Evolutionary conservation across 106 monocot species (phyloP).

Genomic region (Iris macrosiphon): DNA sequence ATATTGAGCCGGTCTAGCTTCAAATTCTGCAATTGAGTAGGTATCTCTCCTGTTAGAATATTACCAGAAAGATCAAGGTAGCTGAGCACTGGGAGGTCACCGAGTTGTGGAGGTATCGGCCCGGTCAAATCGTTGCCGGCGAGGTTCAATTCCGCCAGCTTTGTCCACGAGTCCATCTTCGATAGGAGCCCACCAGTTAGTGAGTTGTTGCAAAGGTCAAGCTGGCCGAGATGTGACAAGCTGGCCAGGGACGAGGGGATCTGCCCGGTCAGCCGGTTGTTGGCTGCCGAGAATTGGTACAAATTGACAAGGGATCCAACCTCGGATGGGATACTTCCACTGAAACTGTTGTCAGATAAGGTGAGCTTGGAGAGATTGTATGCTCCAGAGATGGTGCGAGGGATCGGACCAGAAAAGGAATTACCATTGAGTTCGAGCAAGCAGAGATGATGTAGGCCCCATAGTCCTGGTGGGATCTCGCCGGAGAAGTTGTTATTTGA

Average conservation of each 20-base stretch:
- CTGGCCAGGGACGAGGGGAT: constrained; percentile 38
- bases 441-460: constrained; percentile 31
- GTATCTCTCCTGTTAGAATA: constrained; percentile 37
- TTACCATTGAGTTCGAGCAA: constrained; percentile 32
- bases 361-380: constrained; percentile 31
- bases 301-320: constrained; percentile 28
- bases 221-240: constrained; percentile 26
- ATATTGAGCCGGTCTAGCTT: constrained; percentile 53
- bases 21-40: constrained; percentile 38
- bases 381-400: constrained; percentile 14
- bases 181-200: constrained; percentile 40
- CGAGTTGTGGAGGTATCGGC: constrained; percentile 50
- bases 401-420: constrained; percentile 24
- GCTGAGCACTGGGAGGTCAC: constrained; percentile 50
- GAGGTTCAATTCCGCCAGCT: constrained; percentile 57
- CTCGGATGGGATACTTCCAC: constrained; percentile 45
- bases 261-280: constrained; percentile 46
- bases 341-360: constrained; percentile 37
- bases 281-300: constrained; percentile 29
- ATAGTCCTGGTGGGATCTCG: constrained; percentile 20
- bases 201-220: constrained; percentile 42
- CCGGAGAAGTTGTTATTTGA: constrained; percentile 35
- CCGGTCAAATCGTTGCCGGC: constrained; percentile 48
- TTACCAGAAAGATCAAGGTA: constrained; percentile 70
- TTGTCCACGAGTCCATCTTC: constrained; percentile 29